Conservation (phyloP, 805 yeast genomes). For the Ogataea naganishii region DNA sequence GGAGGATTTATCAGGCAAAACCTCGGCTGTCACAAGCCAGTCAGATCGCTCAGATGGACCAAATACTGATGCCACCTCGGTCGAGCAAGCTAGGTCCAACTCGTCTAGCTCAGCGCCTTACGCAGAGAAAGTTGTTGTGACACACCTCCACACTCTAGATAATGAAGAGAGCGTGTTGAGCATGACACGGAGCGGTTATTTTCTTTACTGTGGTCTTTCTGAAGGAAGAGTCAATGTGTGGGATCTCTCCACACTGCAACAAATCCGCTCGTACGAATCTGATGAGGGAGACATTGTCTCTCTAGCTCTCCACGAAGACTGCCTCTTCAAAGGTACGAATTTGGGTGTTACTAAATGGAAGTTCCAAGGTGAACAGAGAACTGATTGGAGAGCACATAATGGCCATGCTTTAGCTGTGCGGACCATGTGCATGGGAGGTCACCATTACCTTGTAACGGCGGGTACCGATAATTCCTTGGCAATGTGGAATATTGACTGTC, state of each 20-base stretch:
- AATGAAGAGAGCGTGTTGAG: slow-evolving; percentile 69
- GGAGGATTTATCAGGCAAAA: background rate
- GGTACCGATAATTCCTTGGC: slow-evolving; percentile 62
- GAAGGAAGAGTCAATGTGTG: slow-evolving; percentile 73
- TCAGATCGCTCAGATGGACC: too few species aligned
- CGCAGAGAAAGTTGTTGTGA: slow-evolving; percentile 7
- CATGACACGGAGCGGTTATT: slow-evolving; percentile 53
- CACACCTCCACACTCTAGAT: slow-evolving; percentile 33
- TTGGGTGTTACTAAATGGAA: slow-evolving; percentile 43
- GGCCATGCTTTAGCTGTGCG: slow-evolving; percentile 52
- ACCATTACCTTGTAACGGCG: slow-evolving; percentile 52
- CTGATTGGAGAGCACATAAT: slow-evolving; percentile 43
- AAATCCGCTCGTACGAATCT: slow-evolving; percentile 34
- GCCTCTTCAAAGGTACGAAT: slow-evolving; percentile 56
- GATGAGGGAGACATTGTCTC: slow-evolving; percentile 50
- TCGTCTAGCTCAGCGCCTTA: background rate
- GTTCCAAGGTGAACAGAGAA: slow-evolving; percentile 33
- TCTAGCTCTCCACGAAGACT: slow-evolving; percentile 44
- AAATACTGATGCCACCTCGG: too few species aligned
- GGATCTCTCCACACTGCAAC: slow-evolving; percentile 80
- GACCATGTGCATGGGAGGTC: slow-evolving; percentile 30
- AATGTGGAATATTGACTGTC: slow-evolving; percentile 53
- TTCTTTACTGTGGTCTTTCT: slow-evolving; percentile 74
- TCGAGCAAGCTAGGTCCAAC: too few species aligned
- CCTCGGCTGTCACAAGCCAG: slow-evolving; percentile 8